Evolutionary conservation across 805 yeast species (phyloP), one percentile per base, ranked within the genome.

Genomic region (Pichia phayaonensis): DNA sequence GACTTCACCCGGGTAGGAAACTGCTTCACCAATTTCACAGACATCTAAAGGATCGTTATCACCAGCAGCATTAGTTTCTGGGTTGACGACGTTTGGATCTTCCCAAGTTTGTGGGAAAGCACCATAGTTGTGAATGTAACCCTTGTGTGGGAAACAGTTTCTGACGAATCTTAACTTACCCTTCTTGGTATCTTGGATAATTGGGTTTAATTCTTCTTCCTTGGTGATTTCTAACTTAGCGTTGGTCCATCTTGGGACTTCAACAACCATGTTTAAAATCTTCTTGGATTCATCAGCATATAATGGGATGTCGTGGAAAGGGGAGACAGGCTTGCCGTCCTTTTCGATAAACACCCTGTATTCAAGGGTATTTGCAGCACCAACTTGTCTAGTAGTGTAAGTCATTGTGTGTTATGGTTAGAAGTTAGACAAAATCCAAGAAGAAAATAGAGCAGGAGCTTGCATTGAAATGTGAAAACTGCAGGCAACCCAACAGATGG

Each of bases 81-180:
- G 80, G 69, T 72, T 86, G 65, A 70, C 67, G 66, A 60, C 76
- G 62, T 72, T 80, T 69, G 81, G 87, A 63, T 84, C 87, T 69
- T 84, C 90, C 90, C 90, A 84, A 45, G 90, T 84, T 71, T 92
- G 97, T 59, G 98, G 98, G 80, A 92, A 86, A 46, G 97, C 97
- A 70, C 98, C 99, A 70, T 92, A 92, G 77, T 94, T 94, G 76
- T 90, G 96, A 61, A 92, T 92, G 77, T 94, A 92, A 62, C 99
- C 99, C 70, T 94, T 95, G 77, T 87, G 96, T 48, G 99, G 99
- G 88, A 92, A 92, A 71, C 95, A 83, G 81, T 94, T 94, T 76
- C 96, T 84, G 54, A 94, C 98, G 62, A 84, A 94, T 75, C 98
- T 83, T 65, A 90, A 81, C 72, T 89, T 85, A 60, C 97, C 98